Base-by-base conservation (phyloP, 108 stramenopile genomes). In the Cyclotella baltica region DNA sequence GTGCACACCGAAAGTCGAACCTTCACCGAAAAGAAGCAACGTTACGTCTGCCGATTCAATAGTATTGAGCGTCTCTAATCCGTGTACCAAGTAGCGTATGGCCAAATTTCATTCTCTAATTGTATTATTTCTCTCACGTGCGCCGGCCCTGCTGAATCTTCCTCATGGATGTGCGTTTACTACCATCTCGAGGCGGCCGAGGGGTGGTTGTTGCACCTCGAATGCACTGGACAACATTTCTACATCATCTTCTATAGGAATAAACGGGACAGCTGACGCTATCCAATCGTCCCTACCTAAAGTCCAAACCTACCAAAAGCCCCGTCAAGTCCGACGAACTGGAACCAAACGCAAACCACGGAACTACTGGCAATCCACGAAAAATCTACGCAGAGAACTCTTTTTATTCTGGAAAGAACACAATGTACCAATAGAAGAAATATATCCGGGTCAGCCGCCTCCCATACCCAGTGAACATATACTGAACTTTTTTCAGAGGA, bases 401-500 rank as follows among this genome's bases (percentile, higher is more conserved):
- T 3, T 36, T n/a, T 23, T 50, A 36, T 84, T 86, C 62, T 89
- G 87, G 89, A 53, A 57, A 22, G 70, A 80, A 58, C 36, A 59
- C 19, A n/a, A 58, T 30, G 73, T 64, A 10, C 64, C 47, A 18
- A 28, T 72, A 23, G 0, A 53, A 0, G 53, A 62, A 22, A 52
- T 86, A 33, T 3, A 75, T 61, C 40, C 69, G 15, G 31, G 80
- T 35, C 38, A 25, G 37, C 78, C 84, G 33, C 88, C 88, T 15
- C 86, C 84, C 16, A 88, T 92, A 62, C 90, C 90, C 18, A 88
- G 77, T 58, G 91, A 92, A 70, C 48, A 66, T 40, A 50, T 92
- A 58, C 64, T 92, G 52, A 84, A 84, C 35, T 66, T 85, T 62
- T 92, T 86, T 70, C 50, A 84, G 25, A 83, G 91, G n/a, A 76